Evolutionary conservation across 345 rosid species (phyloP).

Genomic region (Aquilaria yunnanensis): DNA sequence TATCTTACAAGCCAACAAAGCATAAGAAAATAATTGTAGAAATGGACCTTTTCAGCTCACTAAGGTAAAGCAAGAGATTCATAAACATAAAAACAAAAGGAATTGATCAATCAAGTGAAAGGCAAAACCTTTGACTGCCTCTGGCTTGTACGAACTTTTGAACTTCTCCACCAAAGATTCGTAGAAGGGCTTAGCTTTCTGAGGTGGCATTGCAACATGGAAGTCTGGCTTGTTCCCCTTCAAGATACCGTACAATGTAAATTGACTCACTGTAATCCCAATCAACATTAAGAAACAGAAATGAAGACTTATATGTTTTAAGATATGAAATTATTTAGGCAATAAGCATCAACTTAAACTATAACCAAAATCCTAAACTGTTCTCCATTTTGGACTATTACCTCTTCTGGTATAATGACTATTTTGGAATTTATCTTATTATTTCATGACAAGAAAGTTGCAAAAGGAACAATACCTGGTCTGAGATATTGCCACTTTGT

Average conservation of each 20-base stretch:
- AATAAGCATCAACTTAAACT: not conserved
- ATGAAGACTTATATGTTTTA: not conserved
- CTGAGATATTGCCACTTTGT: too few relatives aligned
- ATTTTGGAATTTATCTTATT: too few relatives aligned
- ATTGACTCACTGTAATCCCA: slow-evolving; percentile 70
- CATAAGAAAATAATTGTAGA: not conserved
- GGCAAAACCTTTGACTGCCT: slow-evolving; percentile 53
- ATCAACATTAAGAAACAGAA: slow-evolving; percentile 9
- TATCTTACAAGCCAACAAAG: too few relatives aligned
- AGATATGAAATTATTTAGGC: too few relatives aligned
- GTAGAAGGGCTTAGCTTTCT: slow-evolving; percentile 70
- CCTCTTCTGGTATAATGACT: too few relatives aligned
- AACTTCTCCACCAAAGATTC: slow-evolving; percentile 62
- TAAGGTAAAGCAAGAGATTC: not conserved
- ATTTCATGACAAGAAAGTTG: too few relatives aligned
- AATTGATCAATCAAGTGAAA: too few relatives aligned
- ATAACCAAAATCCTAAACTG: not conserved
- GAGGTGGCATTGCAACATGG: slow-evolving; percentile 92
- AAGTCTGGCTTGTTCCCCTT: slow-evolving; percentile 99
- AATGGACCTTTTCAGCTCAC: not conserved
- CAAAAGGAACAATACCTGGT: too few relatives aligned
- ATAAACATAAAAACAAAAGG: not conserved
- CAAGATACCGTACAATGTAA: slow-evolving; percentile 79
- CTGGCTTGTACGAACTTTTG: slow-evolving; percentile 45
- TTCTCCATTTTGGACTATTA: too few relatives aligned